Conservation (phyloP, 1,284 basidiomycete genomes). For the Austroboletus olivaceoglutinosus region DNA sequence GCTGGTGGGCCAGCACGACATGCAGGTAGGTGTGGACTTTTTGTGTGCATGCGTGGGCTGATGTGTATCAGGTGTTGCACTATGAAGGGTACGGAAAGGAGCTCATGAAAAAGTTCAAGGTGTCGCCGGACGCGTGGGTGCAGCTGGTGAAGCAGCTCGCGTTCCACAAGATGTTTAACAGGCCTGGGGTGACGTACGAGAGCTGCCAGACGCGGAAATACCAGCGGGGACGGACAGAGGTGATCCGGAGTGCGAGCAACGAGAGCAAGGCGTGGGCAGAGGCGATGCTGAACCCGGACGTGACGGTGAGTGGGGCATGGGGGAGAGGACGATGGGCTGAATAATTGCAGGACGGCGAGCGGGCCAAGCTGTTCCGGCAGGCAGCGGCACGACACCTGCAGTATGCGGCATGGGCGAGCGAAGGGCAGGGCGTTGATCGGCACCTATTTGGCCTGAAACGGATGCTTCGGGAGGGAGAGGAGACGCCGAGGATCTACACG, state of each 20-base stretch:
- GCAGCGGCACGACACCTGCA: slow-evolving; percentile 84
- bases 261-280: slow-evolving; percentile 87
- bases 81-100: slow-evolving; percentile 93
- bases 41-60: slow-evolving; percentile 5
- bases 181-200: slow-evolving; percentile 89
- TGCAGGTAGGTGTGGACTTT: slow-evolving; percentile 55
- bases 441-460: slow-evolving; percentile 95
- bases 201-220: slow-evolving; percentile 93
- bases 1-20: slow-evolving; percentile 78
- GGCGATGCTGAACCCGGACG: slow-evolving; percentile 74
- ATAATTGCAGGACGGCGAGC: slow-evolving; percentile 51
- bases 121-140: slow-evolving; percentile 92
- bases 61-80: slow-evolving; percentile 61
- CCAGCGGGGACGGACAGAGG: slow-evolving; percentile 90
- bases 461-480: slow-evolving; percentile 74
- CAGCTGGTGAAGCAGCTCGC: slow-evolving; percentile 97
- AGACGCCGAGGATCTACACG: slow-evolving; percentile 74
- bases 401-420: slow-evolving; percentile 89
- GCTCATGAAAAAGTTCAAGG: slow-evolving; percentile 84
- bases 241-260: slow-evolving; percentile 82
- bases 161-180: slow-evolving; percentile 82
- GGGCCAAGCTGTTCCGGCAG: slow-evolving; percentile 70
- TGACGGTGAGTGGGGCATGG: slow-evolving; percentile 41
- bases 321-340: slow-evolving; percentile 1
- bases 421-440: slow-evolving; percentile 93